Percentiles rank a stretch among this genome's conserved stretches.
Evolutionary conservation across 345 rosid species (phyloP).

Genomic region (Geranium rotundifolium): DNA sequence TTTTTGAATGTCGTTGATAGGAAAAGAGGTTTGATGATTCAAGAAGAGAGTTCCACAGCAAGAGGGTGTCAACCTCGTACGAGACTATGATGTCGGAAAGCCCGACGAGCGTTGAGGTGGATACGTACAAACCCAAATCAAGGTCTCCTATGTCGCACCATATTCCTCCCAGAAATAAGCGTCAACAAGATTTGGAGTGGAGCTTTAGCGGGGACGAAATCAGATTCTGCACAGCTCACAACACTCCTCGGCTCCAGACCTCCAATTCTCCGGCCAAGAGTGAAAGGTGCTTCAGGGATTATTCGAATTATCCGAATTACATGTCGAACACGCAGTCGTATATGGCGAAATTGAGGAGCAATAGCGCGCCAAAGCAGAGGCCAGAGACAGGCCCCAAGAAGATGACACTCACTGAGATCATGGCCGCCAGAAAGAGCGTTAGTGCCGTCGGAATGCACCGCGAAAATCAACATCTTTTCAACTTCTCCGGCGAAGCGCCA

Average conservation of each 20-base stretch:
- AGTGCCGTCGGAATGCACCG: conserved; percentile 42
- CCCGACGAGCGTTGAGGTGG: conserved; percentile 53
- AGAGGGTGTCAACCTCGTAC: conserved; percentile 17
- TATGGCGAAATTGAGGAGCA: conserved; percentile 64
- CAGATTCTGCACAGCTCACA: conserved; percentile 30
- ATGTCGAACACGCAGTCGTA: conserved; percentile 78
- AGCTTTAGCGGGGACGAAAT: conserved; percentile 14
- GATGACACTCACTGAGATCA: conserved; percentile 53
- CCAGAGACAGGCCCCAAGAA: conserved; percentile 44
- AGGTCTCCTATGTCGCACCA: conserved; percentile 25
- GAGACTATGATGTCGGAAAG: conserved; percentile 30
- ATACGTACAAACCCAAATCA: conserved; percentile 38
- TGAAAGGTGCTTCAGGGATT: conserved; percentile 36
- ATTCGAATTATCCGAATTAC: conserved; percentile 44
- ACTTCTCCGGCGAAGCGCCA: background rate
- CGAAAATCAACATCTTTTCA: background rate
- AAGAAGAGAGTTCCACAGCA: conserved; percentile 34
- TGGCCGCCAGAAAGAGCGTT: conserved; percentile 57
- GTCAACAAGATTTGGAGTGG: conserved; percentile 31
- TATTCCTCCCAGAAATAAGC: no score
- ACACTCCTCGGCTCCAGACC: conserved; percentile 47
- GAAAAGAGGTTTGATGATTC: conserved; percentile 33
- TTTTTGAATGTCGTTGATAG: background rate
- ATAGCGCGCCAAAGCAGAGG: conserved; percentile 76
- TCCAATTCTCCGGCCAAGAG: conserved; percentile 34